Percentiles rank a stretch among this genome's conserved stretches.
Conservation (phyloP, 139 green algal species). For the Diplosphaera chodatii region DNA sequence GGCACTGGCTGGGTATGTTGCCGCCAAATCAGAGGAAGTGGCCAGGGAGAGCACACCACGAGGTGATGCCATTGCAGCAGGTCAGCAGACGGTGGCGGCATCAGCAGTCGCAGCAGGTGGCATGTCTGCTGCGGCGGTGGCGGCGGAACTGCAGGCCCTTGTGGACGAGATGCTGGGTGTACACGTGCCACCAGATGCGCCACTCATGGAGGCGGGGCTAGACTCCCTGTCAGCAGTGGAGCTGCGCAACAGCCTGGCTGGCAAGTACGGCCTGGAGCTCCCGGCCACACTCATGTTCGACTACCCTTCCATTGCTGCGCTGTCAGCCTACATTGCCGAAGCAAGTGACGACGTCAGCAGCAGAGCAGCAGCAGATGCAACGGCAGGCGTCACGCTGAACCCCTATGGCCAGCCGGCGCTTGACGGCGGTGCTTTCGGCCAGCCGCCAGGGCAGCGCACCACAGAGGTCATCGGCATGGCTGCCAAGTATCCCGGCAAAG, state of each 20-base stretch:
- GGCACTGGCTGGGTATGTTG: conserved; percentile 38
- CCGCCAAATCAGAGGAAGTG: conserved; percentile 10
- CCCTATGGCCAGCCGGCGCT: background rate
- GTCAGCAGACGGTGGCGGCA: too few relatives aligned
- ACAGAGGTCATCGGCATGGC: background rate
- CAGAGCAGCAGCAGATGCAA: background rate
- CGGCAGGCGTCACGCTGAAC: background rate
- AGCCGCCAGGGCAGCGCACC: background rate
- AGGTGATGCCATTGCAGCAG: too few relatives aligned
- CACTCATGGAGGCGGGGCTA: conserved; percentile 59
- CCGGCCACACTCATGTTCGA: conserved; percentile 28
- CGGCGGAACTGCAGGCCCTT: background rate
- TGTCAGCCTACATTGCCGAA: conserved; percentile 19
- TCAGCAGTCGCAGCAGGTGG: too few relatives aligned
- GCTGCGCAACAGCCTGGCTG: conserved; percentile 13
- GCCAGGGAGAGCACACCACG: too few relatives aligned
- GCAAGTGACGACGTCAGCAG: background rate
- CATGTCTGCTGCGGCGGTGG: background rate
- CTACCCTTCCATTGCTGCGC: conserved; percentile 24
- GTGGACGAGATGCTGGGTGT: conserved; percentile 24
- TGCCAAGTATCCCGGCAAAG: conserved; percentile 2
- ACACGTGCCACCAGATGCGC: conserved; percentile 9
- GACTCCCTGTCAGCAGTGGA: conserved; percentile 62
- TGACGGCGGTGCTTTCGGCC: background rate
- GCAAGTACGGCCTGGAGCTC: conserved; percentile 8